Evolutionary conservation across 1,139 yeast genomes (phyloP).

Genomic region (Taphrina wiesneri): DNA sequence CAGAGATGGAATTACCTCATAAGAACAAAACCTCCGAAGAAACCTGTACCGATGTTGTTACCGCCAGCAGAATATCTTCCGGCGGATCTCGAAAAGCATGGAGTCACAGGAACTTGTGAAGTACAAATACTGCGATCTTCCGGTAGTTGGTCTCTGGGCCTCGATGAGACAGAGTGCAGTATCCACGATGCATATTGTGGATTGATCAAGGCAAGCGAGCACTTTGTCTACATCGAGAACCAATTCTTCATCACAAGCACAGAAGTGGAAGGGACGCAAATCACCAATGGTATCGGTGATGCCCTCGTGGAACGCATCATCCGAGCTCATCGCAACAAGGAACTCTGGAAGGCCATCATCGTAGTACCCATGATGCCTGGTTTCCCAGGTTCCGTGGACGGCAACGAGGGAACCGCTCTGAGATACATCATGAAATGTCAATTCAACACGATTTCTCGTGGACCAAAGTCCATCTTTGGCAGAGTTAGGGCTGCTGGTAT

Average conservation of each 20-base stretch:
- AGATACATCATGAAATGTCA: conserved; percentile 97
- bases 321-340: conserved; percentile 75
- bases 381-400: conserved; percentile 88
- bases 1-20: conserved; percentile 96
- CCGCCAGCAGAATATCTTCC: conserved; percentile 88
- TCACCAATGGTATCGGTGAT: conserved; percentile 90
- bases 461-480: conserved; percentile 84
- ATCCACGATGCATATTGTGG: conserved; percentile 91
- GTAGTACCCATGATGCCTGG: conserved; percentile 98
- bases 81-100: conserved; percentile 64
- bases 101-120: conserved; percentile 85
- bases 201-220: conserved; percentile 86
- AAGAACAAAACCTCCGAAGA: conserved; percentile 90
- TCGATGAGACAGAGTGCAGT: conserved; percentile 74
- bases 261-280: conserved; percentile 77
- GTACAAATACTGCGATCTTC: conserved; percentile 85
- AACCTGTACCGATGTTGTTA: conserved; percentile 84
- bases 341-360: conserved; percentile 84
- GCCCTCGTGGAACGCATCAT: conserved; percentile 93
- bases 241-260: conserved; percentile 91
- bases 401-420: conserved; percentile 89
- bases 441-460: conserved; percentile 88
- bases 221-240: conserved; percentile 90
- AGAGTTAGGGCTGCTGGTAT: conserved; percentile 76
- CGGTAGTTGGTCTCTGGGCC: conserved; percentile 90